Percentiles rank a stretch among this genome's conserved stretches.
phyloP scores from a whole-genome alignment of 352 stramenopile species.

The Globisporangium recalcitrans region DNA sequence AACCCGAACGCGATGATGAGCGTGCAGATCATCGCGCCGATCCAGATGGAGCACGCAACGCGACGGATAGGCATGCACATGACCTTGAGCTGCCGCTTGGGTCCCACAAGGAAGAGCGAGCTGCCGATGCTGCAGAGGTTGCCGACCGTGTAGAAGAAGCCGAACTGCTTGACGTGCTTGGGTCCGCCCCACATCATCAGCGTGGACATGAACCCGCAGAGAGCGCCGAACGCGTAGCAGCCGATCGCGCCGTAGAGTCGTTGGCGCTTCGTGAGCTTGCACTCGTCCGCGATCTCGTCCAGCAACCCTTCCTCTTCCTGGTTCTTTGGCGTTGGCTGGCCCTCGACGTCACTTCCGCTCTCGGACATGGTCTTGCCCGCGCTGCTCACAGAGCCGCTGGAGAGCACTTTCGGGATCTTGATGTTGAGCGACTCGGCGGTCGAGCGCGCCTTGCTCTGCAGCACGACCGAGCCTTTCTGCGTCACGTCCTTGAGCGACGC shows the following conservation, averaged over 20 bases:
- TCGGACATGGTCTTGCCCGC: constrained; percentile 27
- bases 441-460: constrained; percentile 51
- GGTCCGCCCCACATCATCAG: constrained; percentile 78
- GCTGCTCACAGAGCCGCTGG: constrained; percentile 18
- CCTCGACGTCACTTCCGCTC: constrained; percentile 22
- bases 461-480: constrained; percentile 37
- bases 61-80: constrained; percentile 83
- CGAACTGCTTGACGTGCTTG: constrained; percentile 80
- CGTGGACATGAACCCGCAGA: constrained; percentile 76
- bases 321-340: constrained; percentile 30
- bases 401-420: constrained; percentile 34
- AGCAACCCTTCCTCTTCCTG: constrained; percentile 73
- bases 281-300: constrained; percentile 62
- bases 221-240: constrained; percentile 65
- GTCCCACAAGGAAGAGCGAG: constrained; percentile 75
- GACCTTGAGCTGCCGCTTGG: constrained; percentile 63
- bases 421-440: constrained; percentile 49
- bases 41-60: constrained; percentile 77
- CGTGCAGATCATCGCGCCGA: constrained; percentile 63
- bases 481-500: constrained; percentile 49
- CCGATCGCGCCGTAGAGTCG: constrained; percentile 65
- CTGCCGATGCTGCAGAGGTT: constrained; percentile 75
- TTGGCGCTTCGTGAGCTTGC: constrained; percentile 75
- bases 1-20: constrained; percentile 76
- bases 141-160: constrained; percentile 84